phyloP scores from a whole-genome alignment of 495 filamentous ascomycete genomes.

The Parachaetomium inaequale region DNA sequence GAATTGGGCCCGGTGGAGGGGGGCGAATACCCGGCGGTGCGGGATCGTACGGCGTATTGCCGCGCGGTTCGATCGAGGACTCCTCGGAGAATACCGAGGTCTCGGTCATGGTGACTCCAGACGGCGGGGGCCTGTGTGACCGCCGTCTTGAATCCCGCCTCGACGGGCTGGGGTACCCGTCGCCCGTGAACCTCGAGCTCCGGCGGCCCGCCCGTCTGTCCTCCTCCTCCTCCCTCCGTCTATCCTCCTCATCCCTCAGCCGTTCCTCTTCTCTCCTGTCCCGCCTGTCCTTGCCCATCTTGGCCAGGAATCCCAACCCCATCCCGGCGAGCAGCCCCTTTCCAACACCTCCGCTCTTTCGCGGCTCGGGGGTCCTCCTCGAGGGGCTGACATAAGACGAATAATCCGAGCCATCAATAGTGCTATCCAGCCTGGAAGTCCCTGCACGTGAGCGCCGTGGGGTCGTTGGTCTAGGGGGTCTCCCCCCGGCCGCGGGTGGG shows the following conservation, averaged over 20 bases:
- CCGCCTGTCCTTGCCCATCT: slow-evolving; percentile 59
- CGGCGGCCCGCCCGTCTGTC: slow-evolving; percentile 41
- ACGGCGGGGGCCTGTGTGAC: slow-evolving; percentile 30
- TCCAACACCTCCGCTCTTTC: slow-evolving; percentile 35
- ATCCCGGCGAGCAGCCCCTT: slow-evolving; percentile 64
- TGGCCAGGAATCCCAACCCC: slow-evolving; percentile 62
- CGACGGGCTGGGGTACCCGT: slow-evolving; percentile 57
- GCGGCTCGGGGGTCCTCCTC: slow-evolving; percentile 34
- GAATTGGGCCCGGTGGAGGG: not conserved
- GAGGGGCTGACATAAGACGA: slow-evolving; percentile 50
- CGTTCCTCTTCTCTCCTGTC: slow-evolving; percentile 61
- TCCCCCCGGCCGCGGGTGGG: slow-evolving; percentile 35
- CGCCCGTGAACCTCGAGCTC: slow-evolving; percentile 51
- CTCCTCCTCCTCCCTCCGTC: slow-evolving; percentile 51
- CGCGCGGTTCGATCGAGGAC: slow-evolving; percentile 38
- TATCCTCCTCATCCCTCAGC: slow-evolving; percentile 62
- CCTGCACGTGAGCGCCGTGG: slow-evolving; percentile 43
- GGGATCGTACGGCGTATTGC: slow-evolving; percentile 31
- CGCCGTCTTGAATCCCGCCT: slow-evolving; percentile 46
- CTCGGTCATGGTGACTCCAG: slow-evolving; percentile 28
- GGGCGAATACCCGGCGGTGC: slow-evolving; percentile 22
- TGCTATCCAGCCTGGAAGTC: slow-evolving; percentile 41
- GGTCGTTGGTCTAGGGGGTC: slow-evolving; percentile 36
- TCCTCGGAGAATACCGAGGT: slow-evolving; percentile 37
- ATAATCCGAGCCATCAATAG: slow-evolving; percentile 45